Conservation (phyloP, 2,329 filamentous ascomycete genomes). For the Scedosporium apiospermum region DNA sequence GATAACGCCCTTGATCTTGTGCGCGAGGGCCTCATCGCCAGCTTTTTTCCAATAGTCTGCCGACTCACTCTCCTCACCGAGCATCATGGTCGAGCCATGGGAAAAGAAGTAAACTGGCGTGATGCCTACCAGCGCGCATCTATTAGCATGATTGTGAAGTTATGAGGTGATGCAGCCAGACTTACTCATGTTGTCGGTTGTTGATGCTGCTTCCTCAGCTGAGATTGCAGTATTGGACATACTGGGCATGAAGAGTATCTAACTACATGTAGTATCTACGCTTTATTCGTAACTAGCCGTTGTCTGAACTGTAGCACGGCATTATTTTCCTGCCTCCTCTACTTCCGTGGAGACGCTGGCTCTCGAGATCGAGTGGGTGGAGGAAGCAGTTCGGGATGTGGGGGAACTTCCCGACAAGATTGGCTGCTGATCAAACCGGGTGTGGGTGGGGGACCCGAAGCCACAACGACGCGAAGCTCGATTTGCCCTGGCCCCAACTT, state of each 20-base stretch:
- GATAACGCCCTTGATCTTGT: conserved; percentile 51
- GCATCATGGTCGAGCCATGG: conserved; percentile 64
- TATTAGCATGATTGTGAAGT: neutral
- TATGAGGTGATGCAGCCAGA: neutral
- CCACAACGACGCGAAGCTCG: no score
- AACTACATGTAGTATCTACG: neutral
- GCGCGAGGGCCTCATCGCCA: conserved; percentile 41
- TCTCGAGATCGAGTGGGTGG: neutral
- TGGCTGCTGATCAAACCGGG: neutral
- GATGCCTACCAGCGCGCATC: no score
- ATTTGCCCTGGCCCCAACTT: no score
- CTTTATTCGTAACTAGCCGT: no score
- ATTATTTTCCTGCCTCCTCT: no score
- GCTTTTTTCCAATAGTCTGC: conserved; percentile 57
- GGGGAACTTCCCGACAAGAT: neutral
- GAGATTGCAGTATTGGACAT: neutral
- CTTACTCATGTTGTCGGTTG: neutral
- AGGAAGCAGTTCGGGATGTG: neutral
- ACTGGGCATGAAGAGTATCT: neutral
- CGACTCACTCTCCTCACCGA: conserved; percentile 52
- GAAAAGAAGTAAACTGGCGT: conserved; percentile 59
- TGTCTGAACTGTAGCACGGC: no score
- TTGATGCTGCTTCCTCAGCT: neutral
- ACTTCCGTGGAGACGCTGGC: no score
- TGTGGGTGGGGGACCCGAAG: neutral